Conservation (phyloP, 495 filamentous ascomycete species). For the Glonium stellatum region DNA sequence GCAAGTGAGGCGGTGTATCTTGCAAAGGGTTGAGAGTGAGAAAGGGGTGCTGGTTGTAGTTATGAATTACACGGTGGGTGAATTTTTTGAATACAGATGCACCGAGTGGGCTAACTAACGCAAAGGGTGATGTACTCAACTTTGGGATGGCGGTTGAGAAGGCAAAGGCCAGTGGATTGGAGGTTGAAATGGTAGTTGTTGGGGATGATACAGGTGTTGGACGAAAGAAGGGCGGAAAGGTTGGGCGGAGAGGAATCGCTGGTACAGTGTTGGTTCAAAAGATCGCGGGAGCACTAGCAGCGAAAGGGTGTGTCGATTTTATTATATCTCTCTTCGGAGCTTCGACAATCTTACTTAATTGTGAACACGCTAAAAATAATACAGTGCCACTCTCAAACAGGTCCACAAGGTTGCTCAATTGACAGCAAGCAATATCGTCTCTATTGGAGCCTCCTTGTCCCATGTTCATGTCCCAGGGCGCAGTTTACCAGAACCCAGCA, state of each 20-base stretch:
- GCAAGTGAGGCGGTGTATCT: slow-evolving; percentile 73
- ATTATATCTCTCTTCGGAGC: not conserved
- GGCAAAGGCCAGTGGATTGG: slow-evolving; percentile 69
- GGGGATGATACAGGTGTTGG: slow-evolving; percentile 96
- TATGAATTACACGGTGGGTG: slow-evolving; percentile 60
- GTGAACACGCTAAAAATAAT: slow-evolving; percentile 5
- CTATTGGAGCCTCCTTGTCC: slow-evolving; percentile 75
- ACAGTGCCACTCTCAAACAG: slow-evolving; percentile 50
- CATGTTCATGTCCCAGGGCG: slow-evolving; percentile 93
- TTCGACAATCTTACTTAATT: not conserved
- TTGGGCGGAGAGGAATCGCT: slow-evolving; percentile 84
- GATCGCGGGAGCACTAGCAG: slow-evolving; percentile 79
- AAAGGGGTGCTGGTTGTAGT: slow-evolving; percentile 67
- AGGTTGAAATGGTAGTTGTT: slow-evolving; percentile 88
- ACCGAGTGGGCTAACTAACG: not conserved
- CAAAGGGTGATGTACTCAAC: slow-evolving; percentile 67
- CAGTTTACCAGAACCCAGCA: slow-evolving; percentile 39
- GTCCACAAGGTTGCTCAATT: slow-evolving; percentile 64
- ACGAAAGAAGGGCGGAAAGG: slow-evolving; percentile 72
- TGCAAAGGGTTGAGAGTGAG: slow-evolving; percentile 59
- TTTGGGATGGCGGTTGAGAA: slow-evolving; percentile 95
- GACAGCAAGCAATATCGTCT: slow-evolving; percentile 69
- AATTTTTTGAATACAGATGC: slow-evolving; percentile 57
- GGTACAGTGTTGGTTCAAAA: slow-evolving; percentile 87
- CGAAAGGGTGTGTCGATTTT: slow-evolving; percentile 44